Evolutionary conservation across 148 eudicot genomes (phyloP), one percentile per base, ranked within the genome.

Genomic region (Rhododendron williamsianum): DNA sequence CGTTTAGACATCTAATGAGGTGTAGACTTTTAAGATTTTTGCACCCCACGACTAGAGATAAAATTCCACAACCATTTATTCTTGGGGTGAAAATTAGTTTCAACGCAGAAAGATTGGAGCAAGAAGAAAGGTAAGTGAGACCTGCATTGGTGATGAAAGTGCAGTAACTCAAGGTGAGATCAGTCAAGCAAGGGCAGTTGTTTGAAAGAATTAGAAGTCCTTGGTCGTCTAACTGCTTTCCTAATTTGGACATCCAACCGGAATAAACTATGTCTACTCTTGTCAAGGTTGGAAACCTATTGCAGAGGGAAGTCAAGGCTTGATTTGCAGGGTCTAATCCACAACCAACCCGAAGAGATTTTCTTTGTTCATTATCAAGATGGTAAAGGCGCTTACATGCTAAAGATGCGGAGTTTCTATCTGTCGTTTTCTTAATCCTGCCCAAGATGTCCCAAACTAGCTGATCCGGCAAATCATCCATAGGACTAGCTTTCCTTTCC

Each of bases 221-320:
- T 81, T 84, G 86, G 84, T 95, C 98, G 56, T 95, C 99, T 76
- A 96, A 85, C 77, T 96, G 98, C 90, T 91, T 93, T 3, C 99
- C 99, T 67, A 92, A 86, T 77, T 91, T 94, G 80, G 96, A 93
- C 96, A 94, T 95, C 99, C 99, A 96, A 78, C 99, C 99, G 3
- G 96, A 91, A 85, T 95, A 95, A 73, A 83, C 63, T 41, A 96
- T 91, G 88, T 96, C 98, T 48, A 96, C 91, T 86, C 88, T 95
- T 63, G 84, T 88, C 87, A 96, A 90, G 88, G 95, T 93, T 7
- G 92, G 92, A 84, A 96, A 96, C 87, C 99, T 90, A 51, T 83
- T 81, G 89, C 98, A 95, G 69, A 96, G 92, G 72, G 92, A 82
- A 73, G 81, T 83, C 72, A 96, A 88, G 25, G 95, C 93, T 87